phyloP scores from a whole-genome alignment of 306 rosid species.

The Echinosophora koreensis region DNA sequence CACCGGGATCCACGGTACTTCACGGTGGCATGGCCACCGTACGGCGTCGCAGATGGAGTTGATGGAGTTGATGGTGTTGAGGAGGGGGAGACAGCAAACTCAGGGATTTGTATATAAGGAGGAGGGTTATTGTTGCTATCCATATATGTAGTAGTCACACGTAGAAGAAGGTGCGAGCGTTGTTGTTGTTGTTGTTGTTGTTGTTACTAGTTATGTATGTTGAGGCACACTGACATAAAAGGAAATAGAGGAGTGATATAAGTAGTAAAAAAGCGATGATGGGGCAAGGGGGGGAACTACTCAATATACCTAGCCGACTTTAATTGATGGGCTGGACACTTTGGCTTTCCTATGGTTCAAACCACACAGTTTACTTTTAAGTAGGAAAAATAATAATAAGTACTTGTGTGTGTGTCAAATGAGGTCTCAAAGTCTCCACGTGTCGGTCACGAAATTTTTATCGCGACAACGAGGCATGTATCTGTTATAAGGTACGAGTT shows the following conservation, averaged over 20 bases:
- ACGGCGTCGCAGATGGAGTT: conserved; percentile 39
- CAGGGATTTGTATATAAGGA: conserved; percentile 32
- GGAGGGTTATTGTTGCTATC: conserved; percentile 22
- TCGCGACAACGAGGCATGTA: too few species aligned
- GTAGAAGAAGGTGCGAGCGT: neutral
- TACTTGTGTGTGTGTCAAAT: neutral
- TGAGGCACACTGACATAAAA: too few species aligned
- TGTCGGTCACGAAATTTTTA: conserved; percentile 38
- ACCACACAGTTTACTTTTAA: too few species aligned
- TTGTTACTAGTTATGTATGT: neutral
- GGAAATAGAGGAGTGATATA: neutral
- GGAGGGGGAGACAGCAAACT: neutral
- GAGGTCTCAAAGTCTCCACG: conserved; percentile 59
- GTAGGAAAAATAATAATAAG: too few species aligned
- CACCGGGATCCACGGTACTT: conserved; percentile 70
- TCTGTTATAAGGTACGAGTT: too few species aligned
- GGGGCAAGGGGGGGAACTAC: conserved; percentile 63
- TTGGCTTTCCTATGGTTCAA: neutral
- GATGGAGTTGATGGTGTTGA: conserved; percentile 31
- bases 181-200: neutral
- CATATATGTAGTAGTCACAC: neutral
- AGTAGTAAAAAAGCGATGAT: neutral
- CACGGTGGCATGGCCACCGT: conserved; percentile 21
- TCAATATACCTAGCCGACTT: conserved; percentile 37
- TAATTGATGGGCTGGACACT: neutral